These are phyloP conservation scores for Xylaria venustula DNA, from an alignment of 495 filamentous ascomycete species.

Conservation along the genomic window DNA sequence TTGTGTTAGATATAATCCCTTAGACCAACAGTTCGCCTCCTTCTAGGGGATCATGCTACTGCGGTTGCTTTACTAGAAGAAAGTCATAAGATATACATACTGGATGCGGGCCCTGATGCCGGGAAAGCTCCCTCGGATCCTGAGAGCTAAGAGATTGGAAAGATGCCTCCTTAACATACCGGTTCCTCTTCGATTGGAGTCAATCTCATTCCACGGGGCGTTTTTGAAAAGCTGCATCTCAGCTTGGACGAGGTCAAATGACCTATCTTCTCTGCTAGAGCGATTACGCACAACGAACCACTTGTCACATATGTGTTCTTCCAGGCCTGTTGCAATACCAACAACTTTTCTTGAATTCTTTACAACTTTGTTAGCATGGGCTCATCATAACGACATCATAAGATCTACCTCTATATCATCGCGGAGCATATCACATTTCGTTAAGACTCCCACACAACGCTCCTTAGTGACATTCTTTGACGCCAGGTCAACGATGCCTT, in stretches of 20 bases:
- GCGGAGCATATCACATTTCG: constrained; percentile 45
- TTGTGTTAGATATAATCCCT: no score
- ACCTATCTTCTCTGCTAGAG: constrained; percentile 35
- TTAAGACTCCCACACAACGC: constrained; percentile 49
- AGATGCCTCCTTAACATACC: not conserved
- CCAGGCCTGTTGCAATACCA: not conserved
- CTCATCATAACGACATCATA: not conserved
- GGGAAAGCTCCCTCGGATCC: not conserved
- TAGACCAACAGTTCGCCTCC: no score
- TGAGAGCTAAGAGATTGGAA: not conserved
- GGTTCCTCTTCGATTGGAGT: not conserved
- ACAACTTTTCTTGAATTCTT: constrained; percentile 24
- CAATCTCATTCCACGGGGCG: constrained; percentile 30
- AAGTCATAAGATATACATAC: no score
- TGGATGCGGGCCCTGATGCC: not conserved
- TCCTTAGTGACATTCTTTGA: constrained; percentile 29
- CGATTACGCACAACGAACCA: constrained; percentile 56
- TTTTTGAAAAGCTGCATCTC: constrained; percentile 43
- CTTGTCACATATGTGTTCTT: constrained; percentile 42
- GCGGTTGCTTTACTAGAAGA: no score
- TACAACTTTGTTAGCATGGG: constrained; percentile 31
- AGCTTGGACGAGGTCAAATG: constrained; percentile 15
- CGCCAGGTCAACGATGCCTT: constrained; percentile 36
- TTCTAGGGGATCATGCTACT: no score
- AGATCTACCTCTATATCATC: constrained; percentile 5